Percentiles rank a stretch among this genome's conserved stretches.
Evolutionary conservation across 2,329 filamentous ascomycete species (phyloP).

Genomic region (Penicillium frequentans): DNA sequence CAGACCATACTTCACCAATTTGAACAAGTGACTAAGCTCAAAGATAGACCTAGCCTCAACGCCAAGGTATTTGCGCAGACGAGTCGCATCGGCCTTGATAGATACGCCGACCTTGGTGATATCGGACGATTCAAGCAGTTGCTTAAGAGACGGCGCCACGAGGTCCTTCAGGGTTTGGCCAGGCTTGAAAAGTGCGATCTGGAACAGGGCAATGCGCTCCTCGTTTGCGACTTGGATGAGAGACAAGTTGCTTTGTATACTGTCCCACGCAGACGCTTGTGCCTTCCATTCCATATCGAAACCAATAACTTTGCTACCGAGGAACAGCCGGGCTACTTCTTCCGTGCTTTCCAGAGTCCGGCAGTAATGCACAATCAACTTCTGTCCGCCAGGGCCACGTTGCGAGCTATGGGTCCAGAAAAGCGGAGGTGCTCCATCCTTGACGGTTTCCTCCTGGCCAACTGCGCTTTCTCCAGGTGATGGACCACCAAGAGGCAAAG

Average conservation of each 20-base stretch:
- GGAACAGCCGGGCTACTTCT: constrained; percentile 64
- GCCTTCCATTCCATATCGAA: constrained; percentile 86
- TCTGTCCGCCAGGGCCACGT: constrained; percentile 49
- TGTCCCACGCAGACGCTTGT: constrained; percentile 47
- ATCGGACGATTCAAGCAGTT: constrained; percentile 68
- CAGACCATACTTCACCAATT: constrained; percentile 67
- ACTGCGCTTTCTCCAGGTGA: background rate
- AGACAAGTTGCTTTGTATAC: constrained; percentile 69
- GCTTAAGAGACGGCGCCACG: constrained; percentile 68
- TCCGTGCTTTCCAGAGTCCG: constrained; percentile 67
- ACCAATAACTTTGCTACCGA: constrained; percentile 70
- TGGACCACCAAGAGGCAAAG: background rate
- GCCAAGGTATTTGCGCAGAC: constrained; percentile 65
- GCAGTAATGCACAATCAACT: constrained; percentile 76
- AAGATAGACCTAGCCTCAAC: constrained; percentile 68
- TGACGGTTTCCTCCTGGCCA: background rate
- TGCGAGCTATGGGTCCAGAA: constrained; percentile 44
- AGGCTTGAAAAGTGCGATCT: constrained; percentile 65
- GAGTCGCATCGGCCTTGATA: constrained; percentile 69
- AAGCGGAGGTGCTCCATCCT: constrained; percentile 7
- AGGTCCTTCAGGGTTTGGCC: constrained; percentile 51
- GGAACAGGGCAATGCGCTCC: constrained; percentile 76
- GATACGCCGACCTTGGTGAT: constrained; percentile 76
- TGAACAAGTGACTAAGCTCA: constrained; percentile 81
- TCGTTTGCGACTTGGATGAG: constrained; percentile 80